Evolutionary conservation across 108 stramenopile species (phyloP), one percentile per base, ranked within the genome.

Genomic region (Licmophora abbreviata): DNA sequence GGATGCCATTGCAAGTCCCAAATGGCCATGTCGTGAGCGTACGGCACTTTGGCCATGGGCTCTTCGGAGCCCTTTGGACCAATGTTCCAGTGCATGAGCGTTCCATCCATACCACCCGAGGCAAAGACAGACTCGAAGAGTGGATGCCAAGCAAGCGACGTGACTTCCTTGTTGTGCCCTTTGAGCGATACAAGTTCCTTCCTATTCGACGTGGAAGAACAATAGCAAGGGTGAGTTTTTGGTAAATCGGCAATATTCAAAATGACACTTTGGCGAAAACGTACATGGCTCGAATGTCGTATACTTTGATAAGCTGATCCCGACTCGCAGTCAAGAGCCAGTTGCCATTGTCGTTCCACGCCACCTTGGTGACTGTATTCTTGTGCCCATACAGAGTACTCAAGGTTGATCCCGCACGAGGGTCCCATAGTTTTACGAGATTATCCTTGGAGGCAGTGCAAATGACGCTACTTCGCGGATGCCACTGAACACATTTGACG

Each of bases 1-100:
- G 97, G 97, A 69, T 95, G 94, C 95, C 95, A 98, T 58, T 83
- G 81, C 72, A 96, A 63, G 66, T 91, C 90, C 94, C 94, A 95
- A 55, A 98, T 87, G 21, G 97, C 90, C 79, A 90, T 88, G 35
- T 97, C 95, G 68, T 97, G 96, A 15, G 96, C 96, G 59, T 64
- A 88, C 8, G 79, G 92, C 18, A 92, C 72, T 37, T 70, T 74
- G 14, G 79, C 86, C 0, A 69, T 71, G 3, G 90, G 87, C 46
- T 88, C 84, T 44, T 86, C 85, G 3, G 66, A 60, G n/a, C 87
- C 85, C 65, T 88, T 91, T 31, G 91, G 78, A 30, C 85, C 93
- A 22, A 92, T 54, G 59, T 90, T 83, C 97, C 97, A 98, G 71
- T 79, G 95, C 21, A 92, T 49, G 24, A 98, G 52, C 14, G 86